Evolutionary conservation across 2,329 filamentous ascomycete species (phyloP), one percentile per base, ranked within the genome.

Genomic region (Tolypocladium endophyticum): DNA sequence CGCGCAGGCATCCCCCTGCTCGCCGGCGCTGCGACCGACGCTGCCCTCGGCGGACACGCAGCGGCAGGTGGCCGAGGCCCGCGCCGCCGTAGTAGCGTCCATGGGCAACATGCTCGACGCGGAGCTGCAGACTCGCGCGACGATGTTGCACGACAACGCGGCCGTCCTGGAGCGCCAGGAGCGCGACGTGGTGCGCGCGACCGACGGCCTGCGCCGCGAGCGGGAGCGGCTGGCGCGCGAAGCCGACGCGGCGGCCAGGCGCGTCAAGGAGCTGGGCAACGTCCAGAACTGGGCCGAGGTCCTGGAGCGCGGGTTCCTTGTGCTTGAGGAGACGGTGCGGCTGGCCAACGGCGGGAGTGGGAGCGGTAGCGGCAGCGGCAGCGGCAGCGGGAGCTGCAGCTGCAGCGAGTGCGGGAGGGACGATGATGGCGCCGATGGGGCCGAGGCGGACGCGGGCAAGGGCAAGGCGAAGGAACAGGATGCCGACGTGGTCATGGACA

Each of bases 241-340:
- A 65, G 85, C 85, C 6, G 81, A 82, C 64, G 80, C 79, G 60
- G 86, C 86, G 41, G 81, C 83, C 54, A 80, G 81, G 64, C 81
- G 80, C 68, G 76, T 93, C 61, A 92, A 92, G 75, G 89, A 92
- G 78, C 77, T 92, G 62, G 89, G 89, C 30, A 87, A 92, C 70
- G 83, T 93, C 69, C 89, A 93, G 78, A 92, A 92, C 72, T 94
- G 89, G 89, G 88, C 89, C 28, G 90, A 94, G 80, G 84, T 92
- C 74, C 78, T 93, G 68, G 89, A 87, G 78, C 73, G 84, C 61
- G 83, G 87, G 64, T 85, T 88, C 64, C 63, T 87, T 59, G 79
- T 86, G 53, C 69, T 88, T 8, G 83, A 86, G 71, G 85, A 88
- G 78, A 87, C 85, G 50, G 70, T 88, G 66, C 73, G 84, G 65